Conservation (phyloP, 2,329 filamentous ascomycete species). For the Xylaria sp. region DNA sequence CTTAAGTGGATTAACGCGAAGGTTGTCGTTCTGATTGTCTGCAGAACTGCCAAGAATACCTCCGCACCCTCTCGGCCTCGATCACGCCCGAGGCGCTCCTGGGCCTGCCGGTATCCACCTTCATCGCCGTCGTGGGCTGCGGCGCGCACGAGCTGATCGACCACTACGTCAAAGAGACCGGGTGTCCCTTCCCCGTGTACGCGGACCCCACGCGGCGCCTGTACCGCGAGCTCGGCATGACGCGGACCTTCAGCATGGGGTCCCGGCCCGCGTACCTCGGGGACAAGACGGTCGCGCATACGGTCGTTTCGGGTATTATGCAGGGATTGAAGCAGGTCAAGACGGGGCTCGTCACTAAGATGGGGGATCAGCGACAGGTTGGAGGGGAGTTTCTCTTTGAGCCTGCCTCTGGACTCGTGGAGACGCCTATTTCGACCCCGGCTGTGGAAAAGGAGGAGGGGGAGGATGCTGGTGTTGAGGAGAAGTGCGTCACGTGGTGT, state of each 20-base stretch:
- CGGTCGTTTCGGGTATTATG: conserved; percentile 62
- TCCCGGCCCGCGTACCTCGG: conserved; percentile 71
- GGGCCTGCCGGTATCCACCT: conserved; percentile 65
- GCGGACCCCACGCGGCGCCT: conserved; percentile 76
- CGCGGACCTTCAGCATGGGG: conserved; percentile 70
- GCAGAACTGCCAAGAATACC: conserved; percentile 81
- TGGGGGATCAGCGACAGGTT: conserved; percentile 74
- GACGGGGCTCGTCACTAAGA: conserved; percentile 68
- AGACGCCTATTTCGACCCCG: conserved; percentile 59
- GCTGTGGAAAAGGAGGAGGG: conserved; percentile 59
- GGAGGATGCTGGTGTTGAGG: conserved; percentile 49
- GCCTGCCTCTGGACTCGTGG: conserved; percentile 54
- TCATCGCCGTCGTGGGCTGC: conserved; percentile 77
- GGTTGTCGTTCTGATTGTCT: too few species aligned
- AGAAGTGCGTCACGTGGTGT: conserved; percentile 79
- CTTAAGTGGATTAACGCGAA: conserved; percentile 31
- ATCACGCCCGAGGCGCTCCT: conserved; percentile 65
- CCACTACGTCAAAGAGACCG: conserved; percentile 70
- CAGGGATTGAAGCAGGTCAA: conserved; percentile 70
- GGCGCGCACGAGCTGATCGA: conserved; percentile 75
- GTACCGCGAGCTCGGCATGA: conserved; percentile 76
- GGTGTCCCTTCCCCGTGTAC: conserved; percentile 79
- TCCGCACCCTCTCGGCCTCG: conserved; percentile 69
- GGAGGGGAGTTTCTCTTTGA: conserved; percentile 86
- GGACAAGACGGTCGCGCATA: conserved; percentile 61